phyloP scores from a whole-genome alignment of 1,284 basidiomycete genomes.

The Moesziomyces parantarcticus region DNA sequence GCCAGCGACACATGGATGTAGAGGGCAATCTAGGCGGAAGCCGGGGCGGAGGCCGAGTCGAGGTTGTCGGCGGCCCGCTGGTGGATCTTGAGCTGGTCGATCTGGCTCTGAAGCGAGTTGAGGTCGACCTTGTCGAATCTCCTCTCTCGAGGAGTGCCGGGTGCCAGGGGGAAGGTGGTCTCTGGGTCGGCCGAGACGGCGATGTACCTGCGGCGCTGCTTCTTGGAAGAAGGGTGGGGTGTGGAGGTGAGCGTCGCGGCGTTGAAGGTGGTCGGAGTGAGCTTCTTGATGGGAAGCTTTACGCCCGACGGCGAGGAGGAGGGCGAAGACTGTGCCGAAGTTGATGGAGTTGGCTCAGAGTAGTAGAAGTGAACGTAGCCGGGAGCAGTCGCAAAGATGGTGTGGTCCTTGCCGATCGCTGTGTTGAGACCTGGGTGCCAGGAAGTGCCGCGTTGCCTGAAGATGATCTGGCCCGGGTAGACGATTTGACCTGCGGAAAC shows the following conservation, averaged over 20 bases:
- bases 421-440: conserved; percentile 67
- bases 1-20: not conserved
- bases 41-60: conserved; percentile 11
- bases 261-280: conserved; percentile 26
- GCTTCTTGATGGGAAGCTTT: conserved; percentile 44
- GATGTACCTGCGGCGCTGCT: conserved; percentile 58
- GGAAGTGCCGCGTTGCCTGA: conserved; percentile 64
- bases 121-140: conserved; percentile 62
- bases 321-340: conserved; percentile 6
- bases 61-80: conserved; percentile 14
- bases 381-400: conserved; percentile 62
- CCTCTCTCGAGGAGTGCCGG: conserved; percentile 47
- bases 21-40: conserved; percentile 7
- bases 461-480: conserved; percentile 63
- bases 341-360: conserved; percentile 19
- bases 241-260: conserved; percentile 35
- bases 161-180: conserved; percentile 41
- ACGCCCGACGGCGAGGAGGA: conserved; percentile 26
- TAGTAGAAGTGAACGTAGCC: conserved; percentile 67
- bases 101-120: conserved; percentile 50
- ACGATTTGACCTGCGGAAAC: conserved; percentile 52
- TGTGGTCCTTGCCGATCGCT: conserved; percentile 65
- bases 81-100: conserved; percentile 49
- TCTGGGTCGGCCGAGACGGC: conserved; percentile 58
- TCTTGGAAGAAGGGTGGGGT: conserved; percentile 60